Evolutionary conservation across 305 asterid genomes (phyloP).

Genomic region (Rubia occidens): DNA sequence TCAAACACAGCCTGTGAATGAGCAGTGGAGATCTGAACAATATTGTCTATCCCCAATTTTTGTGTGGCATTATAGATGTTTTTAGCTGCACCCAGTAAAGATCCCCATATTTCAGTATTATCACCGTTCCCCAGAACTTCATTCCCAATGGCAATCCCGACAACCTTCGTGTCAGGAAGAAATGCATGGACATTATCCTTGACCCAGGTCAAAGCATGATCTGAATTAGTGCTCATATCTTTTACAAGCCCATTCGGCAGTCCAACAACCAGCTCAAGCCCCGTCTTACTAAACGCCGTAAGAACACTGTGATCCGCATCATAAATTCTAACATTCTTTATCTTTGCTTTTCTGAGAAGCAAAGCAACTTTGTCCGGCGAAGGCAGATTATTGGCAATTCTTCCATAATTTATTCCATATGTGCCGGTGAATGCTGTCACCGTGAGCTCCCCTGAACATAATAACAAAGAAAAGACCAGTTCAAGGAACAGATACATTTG

Average conservation of each 20-base stretch:
- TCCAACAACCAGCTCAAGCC: constrained; percentile 83
- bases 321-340: constrained; percentile 79
- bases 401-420: constrained; percentile 82
- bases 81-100: constrained; percentile 60
- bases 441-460: constrained; percentile 37
- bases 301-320: constrained; percentile 76
- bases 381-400: constrained; percentile 87
- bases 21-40: constrained; percentile 67
- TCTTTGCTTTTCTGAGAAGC: constrained; percentile 70
- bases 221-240: constrained; percentile 55
- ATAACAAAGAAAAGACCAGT: constrained; percentile 3
- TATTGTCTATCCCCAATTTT: constrained; percentile 40
- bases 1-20: constrained; percentile 71
- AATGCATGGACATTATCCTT: constrained; percentile 69
- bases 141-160: constrained; percentile 87
- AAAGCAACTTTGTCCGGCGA: constrained; percentile 73
- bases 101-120: constrained; percentile 43
- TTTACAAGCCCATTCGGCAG: constrained; percentile 55
- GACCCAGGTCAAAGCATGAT: constrained; percentile 81
- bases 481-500: not conserved
- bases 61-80: constrained; percentile 71
- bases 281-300: constrained; percentile 68
- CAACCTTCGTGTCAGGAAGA: constrained; percentile 74
- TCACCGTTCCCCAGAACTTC: constrained; percentile 59
- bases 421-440: constrained; percentile 73